Evolutionary conservation across 371 early-diverging fungal genomes (phyloP).

Genomic region (Encephalitozoon romaleae): DNA sequence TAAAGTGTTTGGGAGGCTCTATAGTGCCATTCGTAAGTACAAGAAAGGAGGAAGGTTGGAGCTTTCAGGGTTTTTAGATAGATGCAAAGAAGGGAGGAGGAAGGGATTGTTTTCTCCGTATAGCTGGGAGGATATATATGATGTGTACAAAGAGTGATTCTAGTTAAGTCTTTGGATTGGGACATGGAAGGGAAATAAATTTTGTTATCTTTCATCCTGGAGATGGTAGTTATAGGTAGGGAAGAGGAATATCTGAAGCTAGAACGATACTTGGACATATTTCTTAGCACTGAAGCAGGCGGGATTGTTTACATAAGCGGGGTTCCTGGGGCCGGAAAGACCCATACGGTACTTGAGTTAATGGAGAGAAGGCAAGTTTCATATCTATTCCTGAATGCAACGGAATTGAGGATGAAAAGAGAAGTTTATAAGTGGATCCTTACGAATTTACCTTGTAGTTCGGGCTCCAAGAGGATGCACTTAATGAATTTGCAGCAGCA

Average conservation of each 20-base stretch:
- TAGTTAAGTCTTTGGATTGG: not conserved
- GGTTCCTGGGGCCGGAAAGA: conserved; percentile 61
- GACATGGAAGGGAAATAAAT: not conserved
- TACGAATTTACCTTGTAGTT: not conserved
- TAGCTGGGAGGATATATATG: not conserved
- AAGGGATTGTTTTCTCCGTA: not conserved
- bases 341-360: conserved; percentile 45
- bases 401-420: conserved; percentile 5
- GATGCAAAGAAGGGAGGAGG: not conserved
- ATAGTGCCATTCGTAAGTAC: not conserved
- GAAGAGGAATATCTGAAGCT: conserved; percentile 54
- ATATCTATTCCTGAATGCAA: conserved; percentile 39
- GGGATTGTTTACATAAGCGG: conserved; percentile 58
- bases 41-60: not conserved
- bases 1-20: not conserved
- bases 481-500: conserved; percentile 15
- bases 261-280: conserved; percentile 33
- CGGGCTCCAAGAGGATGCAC: not conserved
- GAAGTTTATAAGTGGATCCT: conserved; percentile 44
- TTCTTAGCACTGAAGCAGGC: conserved; percentile 33
- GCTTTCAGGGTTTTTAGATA: not conserved
- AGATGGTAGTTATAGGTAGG: conserved; percentile 43
- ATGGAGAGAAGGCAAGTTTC: conserved; percentile 23
- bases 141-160: not conserved
- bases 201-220: not conserved